Base-by-base conservation (phyloP, 1,284 basidiomycete species). In the Abortiporus biennis region DNA sequence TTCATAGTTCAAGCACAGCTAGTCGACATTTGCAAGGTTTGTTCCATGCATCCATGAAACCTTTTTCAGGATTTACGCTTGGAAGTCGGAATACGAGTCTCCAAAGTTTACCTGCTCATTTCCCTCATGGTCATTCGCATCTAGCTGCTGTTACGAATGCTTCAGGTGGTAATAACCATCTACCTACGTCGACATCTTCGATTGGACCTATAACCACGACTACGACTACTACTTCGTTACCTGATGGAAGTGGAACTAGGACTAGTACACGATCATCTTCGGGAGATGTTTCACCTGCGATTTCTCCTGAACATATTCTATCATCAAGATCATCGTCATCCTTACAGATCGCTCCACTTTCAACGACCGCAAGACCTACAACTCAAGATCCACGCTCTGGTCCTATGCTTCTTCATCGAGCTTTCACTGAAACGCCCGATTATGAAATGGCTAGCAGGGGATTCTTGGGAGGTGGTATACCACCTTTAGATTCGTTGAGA, bases 381-480 rank as follows among this genome's bases (percentile, higher is more conserved):
- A 42, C 49, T 32, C 48, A 52, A 40, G 59, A 58, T 15, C 49
- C 61, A 31, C 58, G 60, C 43, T 55, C 64, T 43, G 64, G 62
- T 19, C 61, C 64, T 29, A 58, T 64, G 52, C 49, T 77, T 48
- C 65, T 81, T 44, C 76, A 76, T 50, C 71, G 78, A 15, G 74
- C 76, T 42, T 75, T 82, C 47, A 78, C 79, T 35, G 76, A 84
- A 59, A 91, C 95, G 16, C 92, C 93, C 1, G 76, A 85, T 55
- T 96, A 97, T 61, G 74, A 74, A 12, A 75, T 89, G 36, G 88
- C 91, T 1, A 76, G 79, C 44, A 68, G 80, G 11, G 92, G 89
- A 5, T 93, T 92, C 63, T 69, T 92, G 24, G 92, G 90, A 23
- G 77, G 78, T 1, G 90, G 91, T 4, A 83, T 94, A 11, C 83